phyloP scores from a whole-genome alignment of 257 asterid genomes.

The Verbascum thapsus region DNA sequence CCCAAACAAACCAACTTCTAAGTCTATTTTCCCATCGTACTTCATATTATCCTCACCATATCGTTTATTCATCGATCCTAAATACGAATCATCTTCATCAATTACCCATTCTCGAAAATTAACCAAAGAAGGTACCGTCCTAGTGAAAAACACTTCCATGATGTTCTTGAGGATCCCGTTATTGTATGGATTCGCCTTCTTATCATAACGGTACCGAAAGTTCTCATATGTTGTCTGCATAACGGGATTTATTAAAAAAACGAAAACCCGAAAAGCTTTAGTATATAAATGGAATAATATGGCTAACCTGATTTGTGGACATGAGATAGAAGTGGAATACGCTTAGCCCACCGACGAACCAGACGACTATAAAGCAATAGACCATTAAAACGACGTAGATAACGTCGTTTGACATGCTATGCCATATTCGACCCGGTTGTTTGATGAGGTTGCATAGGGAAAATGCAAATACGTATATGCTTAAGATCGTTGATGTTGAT shows the following conservation, averaged over 20 bases:
- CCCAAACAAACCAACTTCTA: slow-evolving; percentile 46
- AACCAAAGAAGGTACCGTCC: slow-evolving; percentile 47
- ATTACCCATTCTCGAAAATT: slow-evolving; percentile 54
- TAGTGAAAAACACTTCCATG: slow-evolving; percentile 61
- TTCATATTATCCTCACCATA: slow-evolving; percentile 39
- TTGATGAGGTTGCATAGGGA: slow-evolving; percentile 62
- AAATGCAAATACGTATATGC: slow-evolving; percentile 84
- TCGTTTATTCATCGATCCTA: slow-evolving; percentile 39
- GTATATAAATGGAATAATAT: slow-evolving; percentile 15
- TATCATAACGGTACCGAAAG: slow-evolving; percentile 84
- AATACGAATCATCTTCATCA: slow-evolving; percentile 41
- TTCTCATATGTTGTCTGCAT: slow-evolving; percentile 92
- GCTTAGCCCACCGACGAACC: slow-evolving; percentile 94
- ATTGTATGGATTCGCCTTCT: slow-evolving; percentile 75
- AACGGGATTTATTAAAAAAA: slow-evolving; percentile 20
- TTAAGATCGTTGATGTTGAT: slow-evolving; percentile 68
- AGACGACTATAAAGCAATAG: slow-evolving; percentile 80
- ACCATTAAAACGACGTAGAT: slow-evolving; percentile 56
- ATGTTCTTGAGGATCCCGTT: slow-evolving; percentile 59
- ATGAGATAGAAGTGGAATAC: slow-evolving; percentile 80
- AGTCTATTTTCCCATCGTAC: slow-evolving; percentile 46
- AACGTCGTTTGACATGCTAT: slow-evolving; percentile 55
- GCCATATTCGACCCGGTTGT: slow-evolving; percentile 57
- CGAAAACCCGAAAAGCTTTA: too few species aligned
- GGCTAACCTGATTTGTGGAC: slow-evolving; percentile 78